Evolutionary conservation across 371 early-diverging fungal genomes (phyloP).

Genomic region (Mucor piriformis): DNA sequence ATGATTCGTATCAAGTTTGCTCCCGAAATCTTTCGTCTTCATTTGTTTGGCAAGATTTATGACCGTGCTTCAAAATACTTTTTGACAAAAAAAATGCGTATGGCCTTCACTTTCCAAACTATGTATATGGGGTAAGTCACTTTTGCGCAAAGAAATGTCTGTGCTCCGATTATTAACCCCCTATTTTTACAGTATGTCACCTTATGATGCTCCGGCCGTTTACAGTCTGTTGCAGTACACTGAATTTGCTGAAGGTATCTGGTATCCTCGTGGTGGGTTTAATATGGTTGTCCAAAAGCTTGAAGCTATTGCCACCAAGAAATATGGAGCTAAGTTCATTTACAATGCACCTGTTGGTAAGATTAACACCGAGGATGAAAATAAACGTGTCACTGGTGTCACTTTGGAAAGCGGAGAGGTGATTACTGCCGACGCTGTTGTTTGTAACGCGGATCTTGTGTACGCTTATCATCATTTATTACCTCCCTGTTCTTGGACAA

Average conservation of each 20-base stretch:
- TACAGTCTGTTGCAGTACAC: constrained; percentile 66
- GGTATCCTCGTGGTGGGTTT: constrained; percentile 71
- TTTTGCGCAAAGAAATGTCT: neutral
- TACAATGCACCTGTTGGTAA: constrained; percentile 51
- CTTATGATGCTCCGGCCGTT: constrained; percentile 69
- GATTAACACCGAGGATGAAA: constrained; percentile 42
- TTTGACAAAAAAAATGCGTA: constrained; percentile 60
- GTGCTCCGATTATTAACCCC: neutral
- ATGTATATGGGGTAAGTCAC: constrained; percentile 58
- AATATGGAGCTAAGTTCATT: constrained; percentile 52
- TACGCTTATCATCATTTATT: constrained; percentile 61
- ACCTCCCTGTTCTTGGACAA: constrained; percentile 53
- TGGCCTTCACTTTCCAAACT: constrained; percentile 70
- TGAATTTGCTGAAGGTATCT: constrained; percentile 67
- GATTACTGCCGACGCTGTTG: constrained; percentile 61
- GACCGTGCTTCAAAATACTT: constrained; percentile 54
- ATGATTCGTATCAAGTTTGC: constrained; percentile 45
- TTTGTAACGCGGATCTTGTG: constrained; percentile 67
- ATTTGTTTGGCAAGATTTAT: constrained; percentile 57
- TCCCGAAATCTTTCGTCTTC: constrained; percentile 50
- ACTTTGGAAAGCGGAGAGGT: constrained; percentile 50
- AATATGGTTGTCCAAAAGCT: constrained; percentile 59
- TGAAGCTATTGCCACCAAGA: constrained; percentile 51
- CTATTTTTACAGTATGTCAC: constrained; percentile 57
- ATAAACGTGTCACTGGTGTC: constrained; percentile 52